Conservation (phyloP, 495 filamentous ascomycete species). For the Aspergillus haitiensis region DNA sequence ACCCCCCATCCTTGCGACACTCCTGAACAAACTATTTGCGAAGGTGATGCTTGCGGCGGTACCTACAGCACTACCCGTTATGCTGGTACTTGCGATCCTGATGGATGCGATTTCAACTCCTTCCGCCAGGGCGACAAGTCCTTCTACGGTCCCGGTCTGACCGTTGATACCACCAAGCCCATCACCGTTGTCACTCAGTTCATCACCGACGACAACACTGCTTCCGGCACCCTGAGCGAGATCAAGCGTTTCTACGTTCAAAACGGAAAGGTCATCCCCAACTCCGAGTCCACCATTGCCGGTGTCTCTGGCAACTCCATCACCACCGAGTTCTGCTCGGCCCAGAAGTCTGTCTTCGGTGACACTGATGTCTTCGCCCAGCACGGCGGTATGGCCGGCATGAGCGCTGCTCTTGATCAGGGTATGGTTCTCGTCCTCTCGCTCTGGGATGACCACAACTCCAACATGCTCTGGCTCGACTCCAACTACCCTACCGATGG, state of each 20-base stretch:
- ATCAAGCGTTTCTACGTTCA: constrained; percentile 75
- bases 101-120: constrained; percentile 78
- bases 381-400: constrained; percentile 59
- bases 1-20: constrained; percentile 66
- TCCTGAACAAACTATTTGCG: constrained; percentile 57
- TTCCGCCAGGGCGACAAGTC: constrained; percentile 62
- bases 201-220: constrained; percentile 55
- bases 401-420: constrained; percentile 54
- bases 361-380: constrained; percentile 57
- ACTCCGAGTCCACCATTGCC: constrained; percentile 54
- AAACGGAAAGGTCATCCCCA: constrained; percentile 60
- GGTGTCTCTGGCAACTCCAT: constrained; percentile 58
- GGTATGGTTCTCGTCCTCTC: constrained; percentile 72
- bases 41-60: constrained; percentile 55
- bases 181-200: constrained; percentile 76
- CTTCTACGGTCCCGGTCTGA: constrained; percentile 64
- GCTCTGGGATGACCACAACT: constrained; percentile 70
- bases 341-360: constrained; percentile 60
- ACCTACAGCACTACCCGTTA: constrained; percentile 46
- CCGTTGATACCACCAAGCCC: constrained; percentile 60
- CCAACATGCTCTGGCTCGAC: constrained; percentile 82
- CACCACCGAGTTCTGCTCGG: constrained; percentile 60
- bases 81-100: constrained; percentile 66
- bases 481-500: constrained; percentile 62
- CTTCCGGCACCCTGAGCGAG: constrained; percentile 56